A percentile compares a stretch with the other conserved stretches of the same genome.
Evolutionary conservation across 768 basidiomycete genomes (phyloP).

Genomic region (Termitomyces sp.): DNA sequence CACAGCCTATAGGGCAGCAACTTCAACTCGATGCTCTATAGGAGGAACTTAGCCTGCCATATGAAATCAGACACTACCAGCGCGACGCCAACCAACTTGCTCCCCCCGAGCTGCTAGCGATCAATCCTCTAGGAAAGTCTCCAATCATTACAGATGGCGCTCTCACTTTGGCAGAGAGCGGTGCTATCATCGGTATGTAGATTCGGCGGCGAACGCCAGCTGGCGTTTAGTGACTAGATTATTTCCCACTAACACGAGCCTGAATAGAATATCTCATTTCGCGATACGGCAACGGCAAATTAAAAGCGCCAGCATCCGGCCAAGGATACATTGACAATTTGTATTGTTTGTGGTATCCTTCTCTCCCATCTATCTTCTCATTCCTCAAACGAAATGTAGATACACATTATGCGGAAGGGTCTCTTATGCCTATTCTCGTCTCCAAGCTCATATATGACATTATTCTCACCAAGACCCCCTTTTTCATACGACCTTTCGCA

Average conservation of each 20-base stretch:
- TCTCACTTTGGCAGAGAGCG: constrained; percentile 33
- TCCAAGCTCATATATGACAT: constrained; percentile 32
- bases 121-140: constrained; percentile 40
- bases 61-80: constrained; percentile 36
- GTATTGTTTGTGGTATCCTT: constrained; percentile 14
- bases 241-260: not conserved
- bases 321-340: constrained; percentile 20
- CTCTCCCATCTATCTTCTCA: not conserved
- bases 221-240: not conserved
- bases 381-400: constrained; percentile 4
- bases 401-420: constrained; percentile 24
- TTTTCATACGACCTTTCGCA: constrained; percentile 36
- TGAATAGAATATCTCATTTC: constrained; percentile 21
- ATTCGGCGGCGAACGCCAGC: not conserved
- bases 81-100: constrained; percentile 24
- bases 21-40: not conserved
- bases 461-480: constrained; percentile 30
- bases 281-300: constrained; percentile 20
- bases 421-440: constrained; percentile 36
- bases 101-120: constrained; percentile 31
- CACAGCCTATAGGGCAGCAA: not conserved
- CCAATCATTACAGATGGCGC: constrained; percentile 43
- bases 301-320: constrained; percentile 13
- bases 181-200: constrained; percentile 24
- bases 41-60: constrained; percentile 45